Base-by-base conservation (phyloP, 2,329 filamentous ascomycete species). In the Colletotrichum horii region DNA sequence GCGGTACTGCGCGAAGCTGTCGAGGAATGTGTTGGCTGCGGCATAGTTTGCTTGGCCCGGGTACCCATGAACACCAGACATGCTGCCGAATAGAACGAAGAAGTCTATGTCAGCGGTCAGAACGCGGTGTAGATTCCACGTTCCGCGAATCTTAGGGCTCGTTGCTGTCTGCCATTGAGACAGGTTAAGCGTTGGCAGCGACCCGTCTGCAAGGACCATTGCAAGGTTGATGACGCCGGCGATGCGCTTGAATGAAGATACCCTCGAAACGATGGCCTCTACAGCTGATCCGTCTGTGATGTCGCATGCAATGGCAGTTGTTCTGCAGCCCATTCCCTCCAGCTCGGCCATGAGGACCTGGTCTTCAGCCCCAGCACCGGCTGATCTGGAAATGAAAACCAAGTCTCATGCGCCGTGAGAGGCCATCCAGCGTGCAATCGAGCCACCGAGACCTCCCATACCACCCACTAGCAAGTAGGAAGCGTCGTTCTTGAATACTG, bases 21-120 rank as follows among this genome's bases (percentile, higher is more conserved):
- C 83, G 16, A 87, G 78, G 79, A 84, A 89, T 7, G 83, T 81
- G 77, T 86, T 88, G 22, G 83, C 85, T 1, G 84, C 83, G 4
- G 82, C 79, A 75, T 89, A 86, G 76, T 85, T 87, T 61, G 82
- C 81, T 74, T 88, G 86, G 0, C 80, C 82, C 1, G 79, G 75
- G 12, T 82, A 80, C 14, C 83, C 85, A 7, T 84, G 75, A 7
- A 84, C 77, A n/a, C 81, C 83, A 1, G 80, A 80, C 11, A 83
- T 76, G 4, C 85, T 87, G 9, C 79, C 81, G 24, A 82, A 79
- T 26, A 84, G 70, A n/a, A 82, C 74, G 52, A 88, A 86, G 77
- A 88, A 86, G 74, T 85, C 83, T 1, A 85, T 76, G 32, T 8
- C 61, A n/a, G 19, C 11, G 0, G 66, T 26, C 7, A 74, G 22